Conservation (phyloP, 768 basidiomycete genomes). For the Kondoa subrosea region DNA sequence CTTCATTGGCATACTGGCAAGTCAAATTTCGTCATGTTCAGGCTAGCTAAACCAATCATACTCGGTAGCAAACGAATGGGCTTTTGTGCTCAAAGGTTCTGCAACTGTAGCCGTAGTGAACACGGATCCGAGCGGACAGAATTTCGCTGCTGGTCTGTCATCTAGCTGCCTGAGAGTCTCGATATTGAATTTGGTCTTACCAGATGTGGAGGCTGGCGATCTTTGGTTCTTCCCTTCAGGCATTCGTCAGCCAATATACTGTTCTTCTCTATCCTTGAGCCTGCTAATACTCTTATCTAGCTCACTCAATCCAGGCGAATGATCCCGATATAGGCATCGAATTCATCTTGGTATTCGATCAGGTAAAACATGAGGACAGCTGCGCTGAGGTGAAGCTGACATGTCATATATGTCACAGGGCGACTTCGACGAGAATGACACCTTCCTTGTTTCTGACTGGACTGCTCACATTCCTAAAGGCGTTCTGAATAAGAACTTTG, state of each 20-base stretch:
- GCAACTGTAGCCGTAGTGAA: conserved; percentile 13
- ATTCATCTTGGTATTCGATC: conserved; percentile 44
- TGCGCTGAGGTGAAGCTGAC: background rate
- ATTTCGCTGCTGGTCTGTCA: background rate
- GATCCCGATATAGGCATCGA: conserved; percentile 38
- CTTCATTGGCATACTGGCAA: no score
- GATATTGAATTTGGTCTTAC: no score
- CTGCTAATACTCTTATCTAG: conserved; percentile 41
- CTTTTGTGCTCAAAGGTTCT: conserved; percentile 39
- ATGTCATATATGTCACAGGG: conserved; percentile 30
- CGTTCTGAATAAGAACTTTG: conserved; percentile 42
- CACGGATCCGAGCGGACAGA: conserved; percentile 15
- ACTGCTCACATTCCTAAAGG: conserved; percentile 46
- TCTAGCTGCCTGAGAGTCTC: conserved; percentile 34
- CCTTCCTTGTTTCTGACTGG: conserved; percentile 53
- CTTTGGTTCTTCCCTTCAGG: conserved; percentile 33
- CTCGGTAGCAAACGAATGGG: no score
- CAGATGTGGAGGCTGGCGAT: conserved; percentile 34
- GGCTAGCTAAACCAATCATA: no score
- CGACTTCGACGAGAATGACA: conserved; percentile 44
- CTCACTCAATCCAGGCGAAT: conserved; percentile 42
- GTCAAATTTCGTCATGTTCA: no score
- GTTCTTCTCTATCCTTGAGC: conserved; percentile 7
- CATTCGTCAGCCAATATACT: no score
- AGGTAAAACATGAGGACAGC: conserved; percentile 18